Conservation (phyloP, 1,284 basidiomycete genomes). For the Fomitopsis schrenkii region DNA sequence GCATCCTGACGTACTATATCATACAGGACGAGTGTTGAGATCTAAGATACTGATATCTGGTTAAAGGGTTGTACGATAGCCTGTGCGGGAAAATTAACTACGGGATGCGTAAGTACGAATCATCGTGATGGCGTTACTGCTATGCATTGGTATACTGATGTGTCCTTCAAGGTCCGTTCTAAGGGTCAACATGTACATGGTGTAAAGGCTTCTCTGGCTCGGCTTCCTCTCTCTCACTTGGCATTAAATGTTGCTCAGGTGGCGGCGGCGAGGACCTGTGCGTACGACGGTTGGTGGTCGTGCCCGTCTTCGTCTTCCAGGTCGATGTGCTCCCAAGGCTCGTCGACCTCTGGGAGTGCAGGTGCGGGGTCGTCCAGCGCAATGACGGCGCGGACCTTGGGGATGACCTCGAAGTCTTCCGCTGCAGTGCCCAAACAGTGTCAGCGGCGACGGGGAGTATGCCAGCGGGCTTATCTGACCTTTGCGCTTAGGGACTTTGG, state of each 20-base stretch:
- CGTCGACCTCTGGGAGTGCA: conserved; percentile 34
- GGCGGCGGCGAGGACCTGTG: conserved; percentile 32
- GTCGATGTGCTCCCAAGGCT: conserved; percentile 54
- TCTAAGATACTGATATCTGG: neutral
- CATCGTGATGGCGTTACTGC: conserved; percentile 6
- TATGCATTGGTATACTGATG: conserved; percentile 1
- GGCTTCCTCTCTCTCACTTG: neutral
- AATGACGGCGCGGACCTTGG: conserved; percentile 47
- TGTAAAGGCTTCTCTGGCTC: neutral
- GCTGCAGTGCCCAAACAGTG: conserved; percentile 11
- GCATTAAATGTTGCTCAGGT: conserved; percentile 5
- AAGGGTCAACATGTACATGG: neutral
- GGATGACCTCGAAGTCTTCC: conserved; percentile 51
- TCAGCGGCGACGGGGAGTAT: neutral
- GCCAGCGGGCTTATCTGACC: conserved; percentile 22
- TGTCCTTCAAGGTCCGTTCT: neutral
- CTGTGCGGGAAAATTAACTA: neutral
- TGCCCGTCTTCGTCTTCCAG: conserved; percentile 31
- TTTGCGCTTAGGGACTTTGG: conserved; percentile 37
- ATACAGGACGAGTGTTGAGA: neutral
- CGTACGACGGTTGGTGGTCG: conserved; percentile 33
- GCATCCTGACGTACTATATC: neutral
- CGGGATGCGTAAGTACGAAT: conserved; percentile 4
- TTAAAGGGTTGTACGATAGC: neutral
- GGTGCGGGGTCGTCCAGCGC: conserved; percentile 45